Base-by-base conservation (phyloP, 441 rosid species). In the Manihot esculenta region DNA sequence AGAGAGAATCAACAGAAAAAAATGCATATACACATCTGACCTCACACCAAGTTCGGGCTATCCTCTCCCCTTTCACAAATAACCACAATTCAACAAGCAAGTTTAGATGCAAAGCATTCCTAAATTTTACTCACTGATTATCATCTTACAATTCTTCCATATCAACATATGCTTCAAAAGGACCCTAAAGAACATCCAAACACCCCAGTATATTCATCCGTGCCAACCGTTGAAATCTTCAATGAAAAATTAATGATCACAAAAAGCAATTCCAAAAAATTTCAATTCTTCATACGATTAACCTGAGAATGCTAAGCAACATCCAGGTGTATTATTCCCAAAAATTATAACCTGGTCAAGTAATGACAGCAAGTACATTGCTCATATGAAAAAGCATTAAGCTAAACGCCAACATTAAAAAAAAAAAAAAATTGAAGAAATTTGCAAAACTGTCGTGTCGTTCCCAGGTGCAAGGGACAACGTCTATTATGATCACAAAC, bases 241-340 rank as follows among this genome's bases (percentile, higher is more conserved):
- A 17, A 13, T 20, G 23, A 41, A 8, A 2, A 23, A 21, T 24
- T 64, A 4, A 27, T 58, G 35, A 63, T 0, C 7, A 42, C 61
- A 61, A 0, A 13, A 24, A 6, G 68, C 30, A 24, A 53, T 10
- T 26, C 51, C 12, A 38, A 55, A 14, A 26, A 44, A 49, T n/a
- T 45, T 54, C 0, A 48, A 68, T 69, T 53, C 38, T 60, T 45
- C 4, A 26, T 51, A 23, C 48, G 64, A 66, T 62, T 60, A 45
- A 75, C 35, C 12, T 27, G 51, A 61, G 50, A 67, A 61, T 62
- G 44, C 50, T 71, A 70, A 76, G 53, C 44, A 77, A 72, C 41
- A 71, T 75, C 76, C 72, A 57, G 75, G 65, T 66, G 57, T 64
- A 44, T 86, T 81, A 86, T 83, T 77, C n/a, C 65, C 64, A 45